Evolutionary conservation across 768 basidiomycete genomes (phyloP), one percentile per base, ranked within the genome.

Genomic region (Postia placenta): DNA sequence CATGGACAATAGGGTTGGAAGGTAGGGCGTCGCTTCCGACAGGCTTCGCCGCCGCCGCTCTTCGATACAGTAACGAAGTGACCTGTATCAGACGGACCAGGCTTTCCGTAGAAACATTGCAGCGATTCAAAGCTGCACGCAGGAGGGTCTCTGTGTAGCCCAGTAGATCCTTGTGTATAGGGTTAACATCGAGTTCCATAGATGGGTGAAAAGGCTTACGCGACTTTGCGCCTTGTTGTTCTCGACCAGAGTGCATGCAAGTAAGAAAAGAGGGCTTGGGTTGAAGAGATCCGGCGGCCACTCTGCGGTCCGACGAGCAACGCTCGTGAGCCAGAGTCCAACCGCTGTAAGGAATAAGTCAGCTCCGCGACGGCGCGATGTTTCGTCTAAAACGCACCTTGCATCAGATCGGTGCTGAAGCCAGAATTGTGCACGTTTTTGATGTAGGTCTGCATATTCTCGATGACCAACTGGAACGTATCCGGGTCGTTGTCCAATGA

Each of bases 261-360:
- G 75, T 3, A 62, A 42, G 15, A 89, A 56, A 9, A 87, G 58
- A 3, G 83, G 71, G 7, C 79, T 78, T 3, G 80, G 72, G 58
- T 87, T 76, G 47, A 81, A 70, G 2, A 55, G 58, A 11, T 70
- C 70, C 17, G 73, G 63, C 33, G 71, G 60, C 58, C 73, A 73
- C 45, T 88, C 84, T 1, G 78, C 72, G n/a, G 75, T 69, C 26
- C 80, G 76, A 5, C 83, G 76, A 38, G 79, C 74, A 43, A 84
- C 58, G 24, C 67, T 67, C 1, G 69, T 72, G 11, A 87, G 67
- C 37, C 77, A 74, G 36, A 75, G 69, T 5, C 80, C 82, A 40
- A 77, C 64, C 60, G 77, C 87, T 90, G 57, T 9, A 11, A 12
- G 12, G 26, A n/a, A 23, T 42, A 33, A 14, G 14, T 35, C 30